Conservation (phyloP, 495 filamentous ascomycete genomes). For the Aspergillus ostianus region DNA sequence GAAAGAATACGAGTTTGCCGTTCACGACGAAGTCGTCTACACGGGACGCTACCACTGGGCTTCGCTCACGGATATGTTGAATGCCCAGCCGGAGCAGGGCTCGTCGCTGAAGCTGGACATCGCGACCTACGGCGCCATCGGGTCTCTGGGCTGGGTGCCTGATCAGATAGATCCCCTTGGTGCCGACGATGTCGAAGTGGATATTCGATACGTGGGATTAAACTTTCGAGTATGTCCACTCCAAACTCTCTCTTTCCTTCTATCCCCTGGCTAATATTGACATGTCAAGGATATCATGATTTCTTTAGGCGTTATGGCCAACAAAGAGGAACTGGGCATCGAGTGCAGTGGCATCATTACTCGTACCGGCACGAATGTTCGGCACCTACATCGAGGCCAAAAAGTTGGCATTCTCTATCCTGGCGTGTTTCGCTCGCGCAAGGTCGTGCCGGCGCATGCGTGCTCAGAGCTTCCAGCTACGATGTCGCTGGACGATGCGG, state of each 20-base stretch:
- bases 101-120: slow-evolving; percentile 13
- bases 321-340: slow-evolving; percentile 1
- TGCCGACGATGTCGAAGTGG: slow-evolving; percentile 23
- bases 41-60: slow-evolving; percentile 26
- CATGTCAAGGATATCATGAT: slow-evolving; percentile 25
- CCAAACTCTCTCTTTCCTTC: not conserved
- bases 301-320: slow-evolving; percentile 25
- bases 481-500: slow-evolving; percentile 29
- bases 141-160: slow-evolving; percentile 22
- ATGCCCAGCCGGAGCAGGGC: not conserved
- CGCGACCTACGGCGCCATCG: slow-evolving; percentile 16
- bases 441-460: not conserved
- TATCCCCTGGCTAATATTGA: not conserved
- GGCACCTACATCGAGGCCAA: slow-evolving; percentile 33
- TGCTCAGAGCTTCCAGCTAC: slow-evolving; percentile 22
- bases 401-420: slow-evolving; percentile 23
- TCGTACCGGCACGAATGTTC: slow-evolving; percentile 35
- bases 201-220: slow-evolving; percentile 31
- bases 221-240: slow-evolving; percentile 26
- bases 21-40: slow-evolving; percentile 23
- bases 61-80: slow-evolving; percentile 11
- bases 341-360: slow-evolving; percentile 40
- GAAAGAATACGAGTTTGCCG: slow-evolving; percentile 35
- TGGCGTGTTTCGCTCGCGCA: not conserved
- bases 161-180: slow-evolving; percentile 3